phyloP scores from a whole-genome alignment of 2,329 filamentous ascomycete genomes.

The Pyrenophora graminea region DNA sequence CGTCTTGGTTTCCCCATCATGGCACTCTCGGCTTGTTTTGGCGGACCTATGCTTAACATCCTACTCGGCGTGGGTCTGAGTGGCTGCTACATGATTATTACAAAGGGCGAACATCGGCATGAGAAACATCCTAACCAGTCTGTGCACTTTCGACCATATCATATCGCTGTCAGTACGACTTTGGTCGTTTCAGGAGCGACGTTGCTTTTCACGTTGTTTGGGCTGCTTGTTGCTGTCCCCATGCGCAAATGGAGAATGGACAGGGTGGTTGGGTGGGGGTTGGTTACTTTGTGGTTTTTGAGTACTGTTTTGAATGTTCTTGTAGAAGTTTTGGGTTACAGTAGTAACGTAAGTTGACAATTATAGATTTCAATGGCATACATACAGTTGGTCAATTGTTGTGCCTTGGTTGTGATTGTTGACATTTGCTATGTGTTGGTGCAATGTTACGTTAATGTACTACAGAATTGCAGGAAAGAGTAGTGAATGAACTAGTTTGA shows the following conservation, averaged over 20 bases:
- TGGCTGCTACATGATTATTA: slow-evolving; percentile 84
- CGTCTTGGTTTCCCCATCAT: slow-evolving; percentile 94
- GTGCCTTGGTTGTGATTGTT: no score
- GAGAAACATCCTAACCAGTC: slow-evolving; percentile 68
- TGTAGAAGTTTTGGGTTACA: slow-evolving; percentile 65
- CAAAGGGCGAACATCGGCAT: slow-evolving; percentile 67
- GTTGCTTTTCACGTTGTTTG: slow-evolving; percentile 76
- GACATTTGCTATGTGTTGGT: no score
- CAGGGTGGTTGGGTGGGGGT: slow-evolving; percentile 67
- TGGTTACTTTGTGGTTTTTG: slow-evolving; percentile 79
- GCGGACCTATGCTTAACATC: slow-evolving; percentile 98
- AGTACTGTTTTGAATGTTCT: slow-evolving; percentile 82
- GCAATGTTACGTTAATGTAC: no score
- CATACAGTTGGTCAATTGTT: no score
- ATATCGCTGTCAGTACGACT: slow-evolving; percentile 81
- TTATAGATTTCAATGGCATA: not conserved
- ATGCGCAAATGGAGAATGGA: slow-evolving; percentile 45
- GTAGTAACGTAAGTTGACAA: slow-evolving; percentile 34
- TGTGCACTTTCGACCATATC: slow-evolving; percentile 74
- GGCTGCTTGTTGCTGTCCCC: slow-evolving; percentile 79
- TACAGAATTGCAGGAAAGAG: no score
- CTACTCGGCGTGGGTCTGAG: slow-evolving; percentile 90
- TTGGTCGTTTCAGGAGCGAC: slow-evolving; percentile 85
- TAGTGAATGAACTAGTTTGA: no score
- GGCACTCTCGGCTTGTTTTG: slow-evolving; percentile 92